Evolutionary conservation across 1,284 basidiomycete species (phyloP).

Genomic region (Ceratobasidium sp.): DNA sequence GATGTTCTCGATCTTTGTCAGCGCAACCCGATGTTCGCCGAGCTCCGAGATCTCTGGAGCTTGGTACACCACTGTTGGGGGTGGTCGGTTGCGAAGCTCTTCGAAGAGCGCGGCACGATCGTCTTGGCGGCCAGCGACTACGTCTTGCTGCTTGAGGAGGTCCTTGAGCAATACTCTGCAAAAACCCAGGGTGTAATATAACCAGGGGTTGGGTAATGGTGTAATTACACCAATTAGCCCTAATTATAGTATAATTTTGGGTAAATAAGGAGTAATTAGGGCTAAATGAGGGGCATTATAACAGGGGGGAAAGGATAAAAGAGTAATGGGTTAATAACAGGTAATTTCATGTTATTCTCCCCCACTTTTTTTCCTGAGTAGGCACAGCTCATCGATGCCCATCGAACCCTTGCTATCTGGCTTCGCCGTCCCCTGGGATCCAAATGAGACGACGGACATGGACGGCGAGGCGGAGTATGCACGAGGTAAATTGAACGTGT

Average conservation of each 20-base stretch:
- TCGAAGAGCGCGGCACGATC: slow-evolving; percentile 22
- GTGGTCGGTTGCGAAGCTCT: slow-evolving; percentile 25
- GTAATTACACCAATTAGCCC: no score
- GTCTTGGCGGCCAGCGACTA: slow-evolving; percentile 28
- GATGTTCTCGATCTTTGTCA: slow-evolving; percentile 40
- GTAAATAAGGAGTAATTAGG: no score
- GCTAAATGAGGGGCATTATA: no score
- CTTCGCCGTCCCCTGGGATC: slow-evolving; percentile 23
- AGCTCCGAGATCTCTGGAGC: slow-evolving; percentile 40
- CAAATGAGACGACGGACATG: slow-evolving; percentile 18
- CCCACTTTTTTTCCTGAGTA: no score
- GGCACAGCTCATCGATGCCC: slow-evolving; percentile 33
- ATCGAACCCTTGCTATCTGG: slow-evolving; percentile 40
- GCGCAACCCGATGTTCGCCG: slow-evolving; percentile 31
- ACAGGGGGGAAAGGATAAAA: no score
- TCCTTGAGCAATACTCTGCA: slow-evolving; percentile 12
- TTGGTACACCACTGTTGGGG: slow-evolving; percentile 41
- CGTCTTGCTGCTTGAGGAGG: slow-evolving; percentile 41
- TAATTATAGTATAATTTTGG: no score
- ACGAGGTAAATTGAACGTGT: slow-evolving; percentile 29
- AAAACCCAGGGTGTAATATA: no score
- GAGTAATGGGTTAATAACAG: no score
- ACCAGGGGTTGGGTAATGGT: no score
- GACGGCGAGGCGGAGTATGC: slow-evolving; percentile 26
- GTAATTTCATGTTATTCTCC: no score